These are phyloP conservation scores for Anisodus tanguticus DNA, from an alignment of 257 asterid genomes.

Conservation along the genomic window DNA sequence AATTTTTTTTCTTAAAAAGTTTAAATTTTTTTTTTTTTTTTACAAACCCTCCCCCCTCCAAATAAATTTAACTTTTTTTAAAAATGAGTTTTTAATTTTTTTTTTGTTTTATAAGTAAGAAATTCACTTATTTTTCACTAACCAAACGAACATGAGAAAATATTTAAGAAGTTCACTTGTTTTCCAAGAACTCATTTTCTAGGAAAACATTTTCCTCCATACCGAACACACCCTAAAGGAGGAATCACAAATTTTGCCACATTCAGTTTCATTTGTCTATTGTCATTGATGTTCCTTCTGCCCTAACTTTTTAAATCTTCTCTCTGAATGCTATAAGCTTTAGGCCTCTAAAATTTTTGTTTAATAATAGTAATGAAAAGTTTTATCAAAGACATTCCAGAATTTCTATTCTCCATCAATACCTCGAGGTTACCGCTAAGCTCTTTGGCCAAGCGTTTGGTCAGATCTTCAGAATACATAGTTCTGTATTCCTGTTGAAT, in stretches of 20 bases:
- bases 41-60: no score
- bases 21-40: no score
- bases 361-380: not conserved
- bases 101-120: no score
- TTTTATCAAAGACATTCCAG: not conserved
- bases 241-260: not conserved
- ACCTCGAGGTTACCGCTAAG: constrained; percentile 86
- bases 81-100: no score
- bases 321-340: not conserved
- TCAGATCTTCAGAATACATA: constrained; percentile 73
- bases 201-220: no score
- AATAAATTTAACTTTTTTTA: no score
- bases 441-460: constrained; percentile 78
- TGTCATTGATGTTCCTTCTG: not conserved
- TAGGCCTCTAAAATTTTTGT: not conserved
- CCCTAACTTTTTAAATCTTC: not conserved
- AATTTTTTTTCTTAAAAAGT: no score
- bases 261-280: not conserved
- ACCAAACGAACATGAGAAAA: no score
- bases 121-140: no score
- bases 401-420: not conserved
- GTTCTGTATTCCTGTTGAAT: constrained; percentile 82
- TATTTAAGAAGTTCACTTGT: no score
- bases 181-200: no score
- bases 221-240: not conserved